Conservation (phyloP, 2,329 filamentous ascomycete genomes). For the Zymoseptoria pseudotritici region DNA sequence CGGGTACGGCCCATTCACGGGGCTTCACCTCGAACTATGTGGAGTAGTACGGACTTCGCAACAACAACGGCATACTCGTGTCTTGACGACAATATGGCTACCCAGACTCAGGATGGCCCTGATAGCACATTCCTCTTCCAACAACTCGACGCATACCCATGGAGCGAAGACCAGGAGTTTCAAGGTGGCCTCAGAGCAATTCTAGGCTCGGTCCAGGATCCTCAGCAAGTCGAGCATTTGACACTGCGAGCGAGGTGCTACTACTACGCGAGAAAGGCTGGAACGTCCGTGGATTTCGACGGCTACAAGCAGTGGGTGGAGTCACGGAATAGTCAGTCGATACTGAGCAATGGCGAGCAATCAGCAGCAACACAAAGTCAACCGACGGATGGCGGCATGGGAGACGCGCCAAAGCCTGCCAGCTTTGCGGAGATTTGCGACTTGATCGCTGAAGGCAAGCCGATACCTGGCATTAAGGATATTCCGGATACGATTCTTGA, state of each 20-base stretch:
- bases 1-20: neutral
- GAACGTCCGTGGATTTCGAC: slow-evolving; percentile 54
- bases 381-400: slow-evolving; percentile 17
- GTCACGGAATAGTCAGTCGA: slow-evolving; percentile 21
- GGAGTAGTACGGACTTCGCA: neutral
- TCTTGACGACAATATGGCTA: slow-evolving; percentile 17
- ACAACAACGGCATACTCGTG: neutral
- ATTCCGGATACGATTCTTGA: slow-evolving; percentile 73
- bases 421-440: slow-evolving; percentile 81
- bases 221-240: slow-evolving; percentile 49
- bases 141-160: slow-evolving; percentile 59
- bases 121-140: slow-evolving; percentile 40
- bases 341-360: neutral
- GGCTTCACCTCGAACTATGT: neutral
- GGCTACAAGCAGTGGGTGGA: slow-evolving; percentile 60
- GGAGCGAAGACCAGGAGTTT: slow-evolving; percentile 61
- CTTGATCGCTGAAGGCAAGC: slow-evolving; percentile 72
- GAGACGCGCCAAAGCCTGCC: slow-evolving; percentile 65
- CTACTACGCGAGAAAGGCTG: slow-evolving; percentile 49
- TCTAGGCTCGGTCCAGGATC: slow-evolving; percentile 49
- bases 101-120: slow-evolving; percentile 7
- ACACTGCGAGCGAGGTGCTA: slow-evolving; percentile 62
- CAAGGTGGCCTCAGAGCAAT: slow-evolving; percentile 61
- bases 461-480: slow-evolving; percentile 78
- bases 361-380: neutral